Conservation (phyloP, 2,329 filamentous ascomycete species). For the Tolypocladium paradoxum region DNA sequence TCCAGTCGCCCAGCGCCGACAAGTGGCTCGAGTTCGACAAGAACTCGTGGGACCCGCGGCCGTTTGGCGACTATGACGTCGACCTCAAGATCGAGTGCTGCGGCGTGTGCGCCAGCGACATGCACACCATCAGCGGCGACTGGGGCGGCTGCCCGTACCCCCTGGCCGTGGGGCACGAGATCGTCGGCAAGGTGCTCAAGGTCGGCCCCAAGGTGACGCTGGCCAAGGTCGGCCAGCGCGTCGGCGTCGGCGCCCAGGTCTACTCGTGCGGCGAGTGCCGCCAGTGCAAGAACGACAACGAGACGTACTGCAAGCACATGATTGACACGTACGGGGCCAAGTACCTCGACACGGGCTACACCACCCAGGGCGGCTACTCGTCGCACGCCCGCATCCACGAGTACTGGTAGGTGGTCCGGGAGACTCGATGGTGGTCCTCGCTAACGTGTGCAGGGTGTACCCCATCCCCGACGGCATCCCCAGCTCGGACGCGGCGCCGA, state of each 20-base stretch:
- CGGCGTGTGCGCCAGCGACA: constrained; percentile 63
- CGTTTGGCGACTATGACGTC: constrained; percentile 77
- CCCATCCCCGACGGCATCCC: constrained; percentile 66
- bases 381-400: constrained; percentile 24
- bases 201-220: constrained; percentile 42
- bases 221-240: constrained; percentile 46
- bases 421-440: not conserved
- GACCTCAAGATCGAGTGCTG: constrained; percentile 80
- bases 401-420: constrained; percentile 28
- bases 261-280: constrained; percentile 36
- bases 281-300: constrained; percentile 28
- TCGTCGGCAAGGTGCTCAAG: constrained; percentile 57
- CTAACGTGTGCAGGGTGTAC: constrained; percentile 35
- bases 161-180: constrained; percentile 61
- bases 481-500: constrained; percentile 56
- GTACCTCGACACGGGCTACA: constrained; percentile 40
- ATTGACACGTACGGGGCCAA: constrained; percentile 38
- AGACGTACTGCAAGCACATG: constrained; percentile 28
- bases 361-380: constrained; percentile 47
- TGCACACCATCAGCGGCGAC: constrained; percentile 59
- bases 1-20: constrained; percentile 44
- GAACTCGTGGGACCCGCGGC: constrained; percentile 71
- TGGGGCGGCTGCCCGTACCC: constrained; percentile 55
- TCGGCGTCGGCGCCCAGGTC: constrained; percentile 48
- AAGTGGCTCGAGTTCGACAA: constrained; percentile 53